These are phyloP conservation scores for Tylopilus balloui DNA, from an alignment of 768 basidiomycete species.

Conservation along the genomic window DNA sequence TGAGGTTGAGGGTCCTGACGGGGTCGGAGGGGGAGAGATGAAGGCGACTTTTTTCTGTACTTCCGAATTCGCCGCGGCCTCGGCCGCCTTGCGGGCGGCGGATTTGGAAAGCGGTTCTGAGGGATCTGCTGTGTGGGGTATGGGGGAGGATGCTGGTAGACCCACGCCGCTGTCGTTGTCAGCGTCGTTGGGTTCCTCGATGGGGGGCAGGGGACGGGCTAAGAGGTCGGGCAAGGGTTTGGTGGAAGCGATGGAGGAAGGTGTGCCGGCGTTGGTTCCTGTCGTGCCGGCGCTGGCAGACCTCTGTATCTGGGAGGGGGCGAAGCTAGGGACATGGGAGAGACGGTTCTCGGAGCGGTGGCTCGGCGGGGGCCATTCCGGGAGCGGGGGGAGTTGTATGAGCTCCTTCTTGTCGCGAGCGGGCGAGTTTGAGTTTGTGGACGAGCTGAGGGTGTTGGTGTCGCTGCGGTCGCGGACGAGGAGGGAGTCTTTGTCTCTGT, in stretches of 20 bases:
- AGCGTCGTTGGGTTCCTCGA: constrained; percentile 38
- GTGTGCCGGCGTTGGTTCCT: constrained; percentile 37
- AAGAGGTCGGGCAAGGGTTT: constrained; percentile 74
- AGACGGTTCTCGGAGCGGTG: constrained; percentile 22
- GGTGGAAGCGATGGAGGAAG: constrained; percentile 46
- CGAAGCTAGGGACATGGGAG: constrained; percentile 5
- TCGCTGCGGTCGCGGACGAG: constrained; percentile 30
- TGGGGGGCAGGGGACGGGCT: constrained; percentile 43
- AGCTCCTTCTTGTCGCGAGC: constrained; percentile 57
- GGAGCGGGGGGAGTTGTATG: constrained; percentile 53
- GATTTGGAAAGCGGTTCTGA: constrained; percentile 26
- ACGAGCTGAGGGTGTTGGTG: constrained; percentile 30
- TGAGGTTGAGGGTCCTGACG: constrained; percentile 45
- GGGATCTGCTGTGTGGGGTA: constrained; percentile 20
- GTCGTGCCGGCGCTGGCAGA: constrained; percentile 28
- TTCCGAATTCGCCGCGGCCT: constrained; percentile 37
- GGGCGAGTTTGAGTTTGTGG: constrained; percentile 20
- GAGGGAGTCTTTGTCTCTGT: constrained; percentile 23
- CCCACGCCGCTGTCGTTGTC: constrained; percentile 35
- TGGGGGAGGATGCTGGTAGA: constrained; percentile 33
- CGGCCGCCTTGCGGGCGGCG: constrained; percentile 37
- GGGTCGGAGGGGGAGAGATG: constrained; percentile 74
- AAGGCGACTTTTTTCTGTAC: constrained; percentile 85
- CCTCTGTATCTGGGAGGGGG: constrained; percentile 26
- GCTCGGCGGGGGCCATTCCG: constrained; percentile 58